Conservation (phyloP, 306 rosid species). For the Glycine latifolia region DNA sequence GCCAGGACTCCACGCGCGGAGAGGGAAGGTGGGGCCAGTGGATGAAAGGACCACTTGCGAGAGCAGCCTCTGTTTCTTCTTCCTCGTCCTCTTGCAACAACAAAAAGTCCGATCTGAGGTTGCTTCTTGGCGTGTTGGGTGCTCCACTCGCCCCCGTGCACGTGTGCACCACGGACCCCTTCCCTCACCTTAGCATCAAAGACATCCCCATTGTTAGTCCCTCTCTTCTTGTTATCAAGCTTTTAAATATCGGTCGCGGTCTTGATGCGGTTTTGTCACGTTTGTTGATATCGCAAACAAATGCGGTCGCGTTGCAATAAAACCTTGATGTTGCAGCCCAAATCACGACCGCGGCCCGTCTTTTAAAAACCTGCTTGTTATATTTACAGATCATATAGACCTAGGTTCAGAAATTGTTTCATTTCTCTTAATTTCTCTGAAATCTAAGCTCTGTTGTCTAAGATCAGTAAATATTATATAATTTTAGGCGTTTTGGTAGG, state of each 20-base stretch:
- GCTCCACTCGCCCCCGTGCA: constrained; percentile 96
- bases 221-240: neutral
- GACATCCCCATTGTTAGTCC: constrained; percentile 93
- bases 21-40: constrained; percentile 89
- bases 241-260: no score
- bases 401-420: neutral
- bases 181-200: constrained; percentile 95
- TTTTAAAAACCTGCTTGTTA: neutral
- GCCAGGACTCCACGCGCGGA: constrained; percentile 58
- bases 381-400: neutral
- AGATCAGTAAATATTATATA: constrained; percentile 5
- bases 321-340: no score
- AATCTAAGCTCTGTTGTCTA: neutral
- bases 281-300: no score
- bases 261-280: no score
- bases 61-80: constrained; percentile 76
- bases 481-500: no score
- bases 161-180: constrained; percentile 79
- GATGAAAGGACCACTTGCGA: constrained; percentile 85
- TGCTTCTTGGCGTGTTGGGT: constrained; percentile 91
- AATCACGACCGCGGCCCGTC: no score
- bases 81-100: constrained; percentile 58
- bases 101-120: constrained; percentile 90
- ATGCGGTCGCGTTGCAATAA: no score
- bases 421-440: neutral